Percentiles rank a stretch among this genome's conserved stretches.
phyloP scores from a whole-genome alignment of 768 basidiomycete species.

The Boletus sp. region DNA sequence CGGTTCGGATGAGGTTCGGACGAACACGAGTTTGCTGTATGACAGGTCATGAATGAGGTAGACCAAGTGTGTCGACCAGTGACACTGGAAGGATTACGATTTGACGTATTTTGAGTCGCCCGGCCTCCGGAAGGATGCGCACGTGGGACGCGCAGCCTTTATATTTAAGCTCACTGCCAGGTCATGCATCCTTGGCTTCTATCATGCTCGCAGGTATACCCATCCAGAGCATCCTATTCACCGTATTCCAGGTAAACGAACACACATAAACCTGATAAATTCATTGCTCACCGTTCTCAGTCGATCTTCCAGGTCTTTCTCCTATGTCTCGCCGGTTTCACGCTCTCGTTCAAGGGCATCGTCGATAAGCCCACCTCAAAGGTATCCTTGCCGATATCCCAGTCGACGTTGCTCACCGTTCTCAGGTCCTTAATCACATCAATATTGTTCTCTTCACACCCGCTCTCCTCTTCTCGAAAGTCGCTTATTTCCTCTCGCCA shows the following conservation, averaged over 20 bases:
- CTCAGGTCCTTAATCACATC: constrained; percentile 71
- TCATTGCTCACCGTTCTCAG: constrained; percentile 35
- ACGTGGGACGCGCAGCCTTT: not conserved
- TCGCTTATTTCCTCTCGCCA: constrained; percentile 88
- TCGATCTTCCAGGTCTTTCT: constrained; percentile 89
- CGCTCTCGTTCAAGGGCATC: constrained; percentile 75
- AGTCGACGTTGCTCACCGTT: not conserved
- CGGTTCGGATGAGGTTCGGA: too few species aligned
- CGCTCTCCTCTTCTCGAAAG: constrained; percentile 88
- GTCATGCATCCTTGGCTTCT: not conserved
- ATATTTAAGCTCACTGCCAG: not conserved
- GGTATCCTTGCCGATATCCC: constrained; percentile 36
- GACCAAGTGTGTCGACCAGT: too few species aligned
- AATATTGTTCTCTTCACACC: constrained; percentile 91
- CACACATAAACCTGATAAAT: too few species aligned
- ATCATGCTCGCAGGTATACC: constrained; percentile 9
- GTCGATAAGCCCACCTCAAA: constrained; percentile 89
- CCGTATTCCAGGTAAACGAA: constrained; percentile 29
- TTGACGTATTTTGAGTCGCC: not conserved
- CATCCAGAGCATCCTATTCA: constrained; percentile 20
- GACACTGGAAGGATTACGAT: too few species aligned
- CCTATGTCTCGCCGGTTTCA: constrained; percentile 79
- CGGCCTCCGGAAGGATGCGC: not conserved
- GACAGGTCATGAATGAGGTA: too few species aligned
- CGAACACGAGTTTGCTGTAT: too few species aligned